Base-by-base conservation (phyloP, 208 protist species). In the Acanthamoeba healyi region DNA sequence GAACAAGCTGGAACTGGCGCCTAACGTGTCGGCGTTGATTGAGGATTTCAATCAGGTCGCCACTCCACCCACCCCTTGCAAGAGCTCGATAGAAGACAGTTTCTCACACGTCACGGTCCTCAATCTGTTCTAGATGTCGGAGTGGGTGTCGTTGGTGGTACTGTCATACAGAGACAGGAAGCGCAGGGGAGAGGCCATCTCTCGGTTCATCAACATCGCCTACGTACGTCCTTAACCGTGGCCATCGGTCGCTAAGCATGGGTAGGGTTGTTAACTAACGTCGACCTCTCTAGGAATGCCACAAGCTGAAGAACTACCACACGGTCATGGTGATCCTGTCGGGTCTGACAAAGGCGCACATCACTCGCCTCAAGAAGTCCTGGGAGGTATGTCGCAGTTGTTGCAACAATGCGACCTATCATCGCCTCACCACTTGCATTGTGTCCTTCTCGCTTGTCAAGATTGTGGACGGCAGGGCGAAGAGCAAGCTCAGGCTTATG, bases 21-120 rank as follows among this genome's bases (percentile, higher is more conserved):
- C 84, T 36, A 91, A 91, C 56, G 58, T 91, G 24, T 51, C 58
- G 29, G 58, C 49, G 15, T 24, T 91, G 49, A 72, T 91, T 49
- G 84, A 91, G n/a, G 58, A 91, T 49, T 91, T 91, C 84, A 91
- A 91, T 26, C 84, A 89, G 82, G 82, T 89, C 29, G n/a, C n/a
- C n/a, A n/a, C n/a, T 58, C 14, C 51, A 10, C 51, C 51, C 51
- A 24, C 51, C 51, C 51, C 51, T 58, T n/a, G n/a, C n/a, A n/a
- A n/a, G n/a, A n/a, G n/a, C n/a, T n/a, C n/a, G n/a, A n/a, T n/a
- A n/a, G n/a, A n/a, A n/a, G n/a, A n/a, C n/a, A n/a, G n/a, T n/a
- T n/a, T n/a, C n/a, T n/a, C n/a, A n/a, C n/a, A n/a, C n/a, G n/a
- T n/a, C n/a, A n/a, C n/a, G n/a, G n/a, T n/a, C n/a, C n/a, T n/a